phyloP scores from a whole-genome alignment of 2,329 filamentous ascomycete genomes.

The Ophiostoma tasmaniense region DNA sequence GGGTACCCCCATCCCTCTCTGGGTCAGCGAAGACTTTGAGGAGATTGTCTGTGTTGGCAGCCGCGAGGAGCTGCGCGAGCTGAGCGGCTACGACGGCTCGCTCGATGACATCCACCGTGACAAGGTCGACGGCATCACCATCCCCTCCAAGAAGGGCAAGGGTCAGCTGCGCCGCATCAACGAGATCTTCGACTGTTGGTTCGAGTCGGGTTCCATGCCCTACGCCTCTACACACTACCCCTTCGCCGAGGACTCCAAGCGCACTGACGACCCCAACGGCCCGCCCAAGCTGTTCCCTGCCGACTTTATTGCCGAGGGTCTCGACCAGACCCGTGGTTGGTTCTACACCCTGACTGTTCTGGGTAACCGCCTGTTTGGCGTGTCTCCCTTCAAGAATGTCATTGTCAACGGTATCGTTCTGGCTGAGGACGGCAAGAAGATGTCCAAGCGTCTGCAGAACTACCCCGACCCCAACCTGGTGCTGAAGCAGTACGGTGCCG shows the following conservation, averaged over 20 bases:
- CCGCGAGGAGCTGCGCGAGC: conserved; percentile 69
- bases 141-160: conserved; percentile 72
- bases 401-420: conserved; percentile 50
- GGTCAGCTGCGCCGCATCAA: conserved; percentile 53
- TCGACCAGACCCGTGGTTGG: conserved; percentile 89
- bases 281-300: conserved; percentile 33
- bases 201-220: conserved; percentile 44
- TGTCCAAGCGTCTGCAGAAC: conserved; percentile 95
- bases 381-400: conserved; percentile 67
- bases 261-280: conserved; percentile 59
- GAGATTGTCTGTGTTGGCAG: conserved; percentile 83
- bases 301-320: conserved; percentile 42
- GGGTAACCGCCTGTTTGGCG: conserved; percentile 61
- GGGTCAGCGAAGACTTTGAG: conserved; percentile 82
- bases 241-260: conserved; percentile 70
- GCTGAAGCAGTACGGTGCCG: conserved; percentile 82
- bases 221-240: conserved; percentile 49
- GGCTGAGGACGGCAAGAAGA: conserved; percentile 74
- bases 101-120: conserved; percentile 83
- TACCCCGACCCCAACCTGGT: conserved; percentile 81
- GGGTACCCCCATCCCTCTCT: conserved; percentile 55
- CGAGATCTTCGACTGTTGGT: conserved; percentile 54
- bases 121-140: conserved; percentile 89
- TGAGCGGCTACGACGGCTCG: conserved; percentile 80
- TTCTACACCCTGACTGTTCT: conserved; percentile 90